Conservation (phyloP, 2,329 filamentous ascomycete genomes). For the Ceratocystis papillata region DNA sequence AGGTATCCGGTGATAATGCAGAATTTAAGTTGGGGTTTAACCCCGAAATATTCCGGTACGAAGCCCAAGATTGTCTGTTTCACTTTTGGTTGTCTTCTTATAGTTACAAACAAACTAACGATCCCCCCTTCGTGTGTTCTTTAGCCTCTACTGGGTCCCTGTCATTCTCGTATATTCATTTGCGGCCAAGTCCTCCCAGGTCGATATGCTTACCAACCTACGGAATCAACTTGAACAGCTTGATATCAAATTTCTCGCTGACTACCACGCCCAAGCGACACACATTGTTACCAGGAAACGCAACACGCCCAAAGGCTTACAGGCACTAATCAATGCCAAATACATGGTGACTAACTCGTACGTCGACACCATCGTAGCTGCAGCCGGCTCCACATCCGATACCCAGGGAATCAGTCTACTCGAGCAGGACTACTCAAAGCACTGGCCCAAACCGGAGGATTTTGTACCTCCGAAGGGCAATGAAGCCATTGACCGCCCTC, state of each 20-base stretch:
- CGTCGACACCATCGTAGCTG: conserved; percentile 57
- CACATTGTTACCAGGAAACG: conserved; percentile 83
- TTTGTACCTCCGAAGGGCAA: conserved; percentile 64
- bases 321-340: conserved; percentile 71
- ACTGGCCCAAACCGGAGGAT: conserved; percentile 65
- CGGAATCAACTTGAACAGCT: conserved; percentile 61
- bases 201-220: conserved; percentile 51
- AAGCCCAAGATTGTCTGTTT: background rate
- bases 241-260: conserved; percentile 74
- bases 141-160: conserved; percentile 66
- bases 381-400: conserved; percentile 34
- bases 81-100: background rate
- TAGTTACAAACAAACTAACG: conserved; percentile 23
- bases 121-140: background rate
- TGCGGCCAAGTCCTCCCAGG: conserved; percentile 57
- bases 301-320: conserved; percentile 77
- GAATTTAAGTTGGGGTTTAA: conserved; percentile 63
- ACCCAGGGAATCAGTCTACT: conserved; percentile 45
- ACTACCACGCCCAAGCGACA: conserved; percentile 64
- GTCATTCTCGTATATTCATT: conserved; percentile 74
- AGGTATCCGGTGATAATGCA: conserved; percentile 45
- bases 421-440: conserved; percentile 65
- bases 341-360: conserved; percentile 66
- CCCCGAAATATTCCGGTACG: conserved; percentile 49
- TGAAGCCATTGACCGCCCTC: conserved; percentile 59